These are phyloP conservation scores for Hypoxylon sp. DNA, from an alignment of 2,329 filamentous ascomycete species.

Conservation along the genomic window DNA sequence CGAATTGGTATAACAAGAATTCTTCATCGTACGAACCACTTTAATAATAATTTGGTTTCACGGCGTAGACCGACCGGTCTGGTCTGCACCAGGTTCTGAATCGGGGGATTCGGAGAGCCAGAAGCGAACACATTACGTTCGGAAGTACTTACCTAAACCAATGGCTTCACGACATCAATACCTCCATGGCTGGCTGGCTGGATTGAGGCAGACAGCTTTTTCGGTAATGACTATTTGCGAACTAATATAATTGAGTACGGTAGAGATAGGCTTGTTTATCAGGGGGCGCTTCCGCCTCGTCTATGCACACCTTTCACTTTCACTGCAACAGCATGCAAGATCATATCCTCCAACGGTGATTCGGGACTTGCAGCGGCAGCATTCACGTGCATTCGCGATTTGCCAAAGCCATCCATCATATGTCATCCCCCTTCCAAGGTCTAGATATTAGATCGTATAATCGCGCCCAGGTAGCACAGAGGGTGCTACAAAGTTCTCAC, in stretches of 20 bases:
- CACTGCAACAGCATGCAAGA: conserved; percentile 38
- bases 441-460: not conserved
- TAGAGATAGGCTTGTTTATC: conserved; percentile 20
- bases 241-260: conserved; percentile 11
- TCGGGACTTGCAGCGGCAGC: conserved; percentile 30
- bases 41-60: conserved; percentile 37
- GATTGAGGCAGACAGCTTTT: conserved; percentile 1
- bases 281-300: conserved; percentile 24
- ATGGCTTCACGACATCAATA: conserved; percentile 30
- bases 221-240: conserved; percentile 23
- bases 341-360: conserved; percentile 37
- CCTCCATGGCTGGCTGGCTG: not conserved
- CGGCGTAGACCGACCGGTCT: conserved; percentile 44
- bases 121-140: conserved; percentile 30
- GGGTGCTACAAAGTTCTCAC: conserved; percentile 2
- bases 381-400: conserved; percentile 41
- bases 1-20: conserved; percentile 21
- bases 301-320: conserved; percentile 23
- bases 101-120: conserved; percentile 30
- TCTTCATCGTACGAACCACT: conserved; percentile 24
- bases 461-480: conserved; percentile 11
- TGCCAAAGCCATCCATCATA: conserved; percentile 22
- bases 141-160: conserved; percentile 44
- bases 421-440: conserved; percentile 15
- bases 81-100: conserved; percentile 18